These are phyloP conservation scores for Hortiboletus rubellus DNA, from an alignment of 1,284 basidiomycete genomes.

Conservation along the genomic window DNA sequence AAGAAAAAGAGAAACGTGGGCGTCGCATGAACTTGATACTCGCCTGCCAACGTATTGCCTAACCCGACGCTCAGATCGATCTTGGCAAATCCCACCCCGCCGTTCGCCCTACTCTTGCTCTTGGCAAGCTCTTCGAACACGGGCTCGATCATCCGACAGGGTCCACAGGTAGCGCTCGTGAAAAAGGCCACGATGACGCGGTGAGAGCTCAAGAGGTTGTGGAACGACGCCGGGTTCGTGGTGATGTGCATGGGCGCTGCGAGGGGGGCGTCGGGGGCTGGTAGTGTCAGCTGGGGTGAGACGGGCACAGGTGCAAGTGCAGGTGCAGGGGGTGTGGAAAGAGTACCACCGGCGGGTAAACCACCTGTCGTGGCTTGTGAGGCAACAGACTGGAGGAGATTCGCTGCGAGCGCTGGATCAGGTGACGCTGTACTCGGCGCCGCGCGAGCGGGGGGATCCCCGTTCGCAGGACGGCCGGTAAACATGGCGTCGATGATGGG, in stretches of 20 bases:
- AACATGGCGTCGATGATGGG: slow-evolving; percentile 92
- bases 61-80: slow-evolving; percentile 74
- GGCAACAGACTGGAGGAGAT: slow-evolving; percentile 66
- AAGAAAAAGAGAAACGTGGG: slow-evolving; percentile 87
- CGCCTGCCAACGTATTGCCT: slow-evolving; percentile 57
- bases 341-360: slow-evolving; percentile 19
- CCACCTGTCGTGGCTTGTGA: slow-evolving; percentile 46
- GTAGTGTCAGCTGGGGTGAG: slow-evolving; percentile 28
- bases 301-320: slow-evolving; percentile 21
- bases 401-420: slow-evolving; percentile 54
- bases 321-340: slow-evolving; percentile 23
- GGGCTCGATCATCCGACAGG: slow-evolving; percentile 65
- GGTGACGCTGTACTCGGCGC: slow-evolving; percentile 35
- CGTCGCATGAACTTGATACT: slow-evolving; percentile 73
- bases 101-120: slow-evolving; percentile 39
- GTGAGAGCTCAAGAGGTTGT: slow-evolving; percentile 48
- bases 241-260: slow-evolving; percentile 63
- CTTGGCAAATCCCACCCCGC: slow-evolving; percentile 71
- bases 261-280: slow-evolving; percentile 47
- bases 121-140: slow-evolving; percentile 55
- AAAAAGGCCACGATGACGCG: slow-evolving; percentile 63
- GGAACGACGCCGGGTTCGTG: slow-evolving; percentile 56
- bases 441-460: slow-evolving; percentile 43
- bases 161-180: slow-evolving; percentile 62
- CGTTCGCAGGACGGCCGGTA: slow-evolving; percentile 48